These are phyloP conservation scores for Fraxinus greggii DNA, from an alignment of 305 asterid genomes.

Conservation along the genomic window DNA sequence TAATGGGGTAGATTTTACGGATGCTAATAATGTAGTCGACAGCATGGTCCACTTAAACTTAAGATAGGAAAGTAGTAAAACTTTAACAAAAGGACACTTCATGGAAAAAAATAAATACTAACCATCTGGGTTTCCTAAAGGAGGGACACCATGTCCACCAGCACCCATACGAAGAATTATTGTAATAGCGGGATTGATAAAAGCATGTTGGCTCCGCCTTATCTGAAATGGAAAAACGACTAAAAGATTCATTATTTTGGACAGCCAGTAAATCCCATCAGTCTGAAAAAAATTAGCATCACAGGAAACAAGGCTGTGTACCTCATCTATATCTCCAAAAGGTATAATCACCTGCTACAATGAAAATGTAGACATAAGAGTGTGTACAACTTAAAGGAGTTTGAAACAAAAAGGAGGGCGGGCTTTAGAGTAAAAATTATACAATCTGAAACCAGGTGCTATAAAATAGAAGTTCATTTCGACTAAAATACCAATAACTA, in stretches of 20 bases:
- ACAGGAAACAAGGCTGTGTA: constrained; percentile 29
- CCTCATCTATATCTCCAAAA: constrained; percentile 90
- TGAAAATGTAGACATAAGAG: constrained; percentile 24
- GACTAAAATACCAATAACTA: neutral
- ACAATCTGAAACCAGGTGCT: neutral
- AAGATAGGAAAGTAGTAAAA: constrained; percentile 5
- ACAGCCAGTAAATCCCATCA: constrained; percentile 22
- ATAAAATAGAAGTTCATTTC: neutral
- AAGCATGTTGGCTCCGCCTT: constrained; percentile 87
- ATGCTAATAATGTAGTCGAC: constrained; percentile 14
- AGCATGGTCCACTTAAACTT: neutral
- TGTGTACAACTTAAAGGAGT: neutral
- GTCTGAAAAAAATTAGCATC: constrained; percentile 11
- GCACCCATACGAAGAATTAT: constrained; percentile 94
- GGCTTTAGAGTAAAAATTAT: neutral
- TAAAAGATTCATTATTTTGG: constrained; percentile 23
- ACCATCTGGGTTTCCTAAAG: constrained; percentile 98
- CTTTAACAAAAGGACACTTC: neutral
- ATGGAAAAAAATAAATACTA: constrained; percentile 30
- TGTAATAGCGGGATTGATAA: constrained; percentile 91
- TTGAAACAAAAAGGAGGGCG: constrained; percentile 11
- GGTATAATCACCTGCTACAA: constrained; percentile 82
- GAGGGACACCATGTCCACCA: constrained; percentile 99
- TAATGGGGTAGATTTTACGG: neutral
- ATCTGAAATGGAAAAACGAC: constrained; percentile 50